Evolutionary conservation across 306 rosid species (phyloP), one percentile per base, ranked within the genome.

Genomic region (Malus domestica): DNA sequence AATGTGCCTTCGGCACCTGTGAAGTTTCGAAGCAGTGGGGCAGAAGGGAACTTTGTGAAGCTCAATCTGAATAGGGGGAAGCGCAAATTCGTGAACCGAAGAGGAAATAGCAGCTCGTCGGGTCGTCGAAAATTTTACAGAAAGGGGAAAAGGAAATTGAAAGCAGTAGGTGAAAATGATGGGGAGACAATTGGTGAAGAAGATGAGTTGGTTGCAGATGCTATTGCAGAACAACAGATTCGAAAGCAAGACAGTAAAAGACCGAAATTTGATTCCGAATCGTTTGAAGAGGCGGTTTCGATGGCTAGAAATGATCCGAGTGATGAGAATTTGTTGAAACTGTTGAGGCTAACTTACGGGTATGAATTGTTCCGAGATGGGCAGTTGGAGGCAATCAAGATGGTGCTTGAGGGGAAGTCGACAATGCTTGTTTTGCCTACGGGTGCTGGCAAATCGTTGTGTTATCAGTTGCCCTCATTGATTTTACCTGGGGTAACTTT

Each of bases 361-460:
- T 86, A 86, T 60, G 89, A 90, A 71, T 89, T 85, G 72, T 94
- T 94, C 75, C 85, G 91, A 55, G 98, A 91, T 20, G 97, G 97
- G 58, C 98, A 94, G 71, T 73, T 91, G 76, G 95, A 94, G 76
- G 95, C 93, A 12, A 87, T 94, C 64, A 86, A 85, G 86, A 83
- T 80, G 88, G 93, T 91, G 65, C 93, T 94, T 38, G 85, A 78
- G 8, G 93, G 93, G 77, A 85, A 90, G 40, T 90, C 96, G 3
- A 78, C 93, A 2, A 89, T 89, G 95, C 89, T 94, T 57, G 93
- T 94, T 78, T 83, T 94, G 88, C 97, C 98, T 0, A 94, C 98
- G 0, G 98, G 98, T 2, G 97, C 93, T 0, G 98, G 98, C n/a
- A 94, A 94, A 82, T 91, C 98, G 7, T 60, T 94, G 80, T 94